These are phyloP conservation scores for Microdochium bolleyi DNA, from an alignment of 2,329 filamentous ascomycete species.

Conservation along the genomic window DNA sequence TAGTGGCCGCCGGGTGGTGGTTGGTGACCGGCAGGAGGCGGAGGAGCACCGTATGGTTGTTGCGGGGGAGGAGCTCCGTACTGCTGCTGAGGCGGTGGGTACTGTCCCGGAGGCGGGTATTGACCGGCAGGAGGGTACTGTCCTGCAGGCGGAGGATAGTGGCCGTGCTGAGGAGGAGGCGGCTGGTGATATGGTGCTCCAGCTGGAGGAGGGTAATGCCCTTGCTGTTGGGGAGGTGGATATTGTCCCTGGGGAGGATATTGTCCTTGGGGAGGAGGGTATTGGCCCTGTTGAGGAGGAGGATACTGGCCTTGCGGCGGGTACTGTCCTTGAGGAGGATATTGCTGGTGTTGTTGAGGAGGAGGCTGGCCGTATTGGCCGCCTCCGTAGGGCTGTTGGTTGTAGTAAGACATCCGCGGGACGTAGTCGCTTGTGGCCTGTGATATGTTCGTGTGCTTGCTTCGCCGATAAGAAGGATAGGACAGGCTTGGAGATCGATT, in stretches of 20 bases:
- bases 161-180: slow-evolving; percentile 28
- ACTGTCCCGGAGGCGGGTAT: slow-evolving; percentile 6
- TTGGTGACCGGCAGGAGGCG: slow-evolving; percentile 27
- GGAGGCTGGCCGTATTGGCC: slow-evolving; percentile 15
- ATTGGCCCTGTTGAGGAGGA: slow-evolving; percentile 16
- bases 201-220: slow-evolving; percentile 21
- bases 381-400: slow-evolving; percentile 10
- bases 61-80: slow-evolving; percentile 23
- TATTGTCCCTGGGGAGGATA: slow-evolving; percentile 7
- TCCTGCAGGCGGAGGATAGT: slow-evolving; percentile 28
- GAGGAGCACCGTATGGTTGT: slow-evolving; percentile 30
- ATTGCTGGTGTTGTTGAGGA: slow-evolving; percentile 9
- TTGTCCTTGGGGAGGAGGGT: slow-evolving; percentile 16
- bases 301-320: slow-evolving; percentile 10
- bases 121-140: slow-evolving; percentile 9
- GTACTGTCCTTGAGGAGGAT: slow-evolving; percentile 14
- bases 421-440: too few species aligned
- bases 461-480: background rate
- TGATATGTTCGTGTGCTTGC: background rate
- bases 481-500: too few species aligned
- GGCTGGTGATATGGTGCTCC: slow-evolving; percentile 20
- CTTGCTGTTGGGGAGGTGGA: slow-evolving; percentile 11
- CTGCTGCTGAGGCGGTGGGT: slow-evolving; percentile 12
- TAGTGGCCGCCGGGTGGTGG: slow-evolving; percentile 23
- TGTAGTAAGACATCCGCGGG: slow-evolving; percentile 10